Conservation (phyloP, 345 rosid genomes). For the Eucalyptus tenuipes region DNA sequence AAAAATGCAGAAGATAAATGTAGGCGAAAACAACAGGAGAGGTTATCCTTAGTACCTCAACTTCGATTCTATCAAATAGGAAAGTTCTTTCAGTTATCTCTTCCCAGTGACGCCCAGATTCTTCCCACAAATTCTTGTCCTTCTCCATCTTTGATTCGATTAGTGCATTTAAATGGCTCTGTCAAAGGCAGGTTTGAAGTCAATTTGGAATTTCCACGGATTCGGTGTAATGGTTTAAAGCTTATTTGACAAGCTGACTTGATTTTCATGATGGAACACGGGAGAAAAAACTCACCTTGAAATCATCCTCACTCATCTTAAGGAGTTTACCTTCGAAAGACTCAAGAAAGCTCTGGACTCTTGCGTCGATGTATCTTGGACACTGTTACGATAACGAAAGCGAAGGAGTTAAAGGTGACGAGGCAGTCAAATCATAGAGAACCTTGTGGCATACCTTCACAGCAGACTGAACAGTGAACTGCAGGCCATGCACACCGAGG, state of each 20-base stretch:
- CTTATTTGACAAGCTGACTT: not conserved
- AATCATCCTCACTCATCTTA: conserved; percentile 62
- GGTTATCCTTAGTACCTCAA: conserved; percentile 35
- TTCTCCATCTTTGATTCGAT: conserved; percentile 82
- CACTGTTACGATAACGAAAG: conserved; percentile 25
- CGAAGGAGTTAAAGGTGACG: not conserved
- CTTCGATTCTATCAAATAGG: conserved; percentile 56
- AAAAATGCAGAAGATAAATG: not conserved
- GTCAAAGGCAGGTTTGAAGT: not conserved
- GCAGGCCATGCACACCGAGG: conserved; percentile 57
- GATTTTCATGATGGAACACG: not conserved
- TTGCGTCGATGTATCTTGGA: conserved; percentile 59
- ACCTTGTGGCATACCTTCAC: conserved; percentile 31
- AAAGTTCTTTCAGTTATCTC: conserved; percentile 57
- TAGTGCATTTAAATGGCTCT: conserved; percentile 64
- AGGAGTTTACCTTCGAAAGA: conserved; percentile 43
- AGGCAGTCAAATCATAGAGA: not conserved
- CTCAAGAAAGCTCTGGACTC: conserved; percentile 61
- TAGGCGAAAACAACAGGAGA: not conserved
- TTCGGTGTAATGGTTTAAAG: not conserved
- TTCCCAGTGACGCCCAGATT: conserved; percentile 51
- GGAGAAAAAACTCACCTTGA: conserved; percentile 34
- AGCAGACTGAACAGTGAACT: conserved; percentile 69
- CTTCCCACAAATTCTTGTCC: conserved; percentile 75
- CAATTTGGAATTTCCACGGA: not conserved